phyloP scores from a whole-genome alignment of 2,329 filamentous ascomycete species.

The Fusarium brachygibbosum region DNA sequence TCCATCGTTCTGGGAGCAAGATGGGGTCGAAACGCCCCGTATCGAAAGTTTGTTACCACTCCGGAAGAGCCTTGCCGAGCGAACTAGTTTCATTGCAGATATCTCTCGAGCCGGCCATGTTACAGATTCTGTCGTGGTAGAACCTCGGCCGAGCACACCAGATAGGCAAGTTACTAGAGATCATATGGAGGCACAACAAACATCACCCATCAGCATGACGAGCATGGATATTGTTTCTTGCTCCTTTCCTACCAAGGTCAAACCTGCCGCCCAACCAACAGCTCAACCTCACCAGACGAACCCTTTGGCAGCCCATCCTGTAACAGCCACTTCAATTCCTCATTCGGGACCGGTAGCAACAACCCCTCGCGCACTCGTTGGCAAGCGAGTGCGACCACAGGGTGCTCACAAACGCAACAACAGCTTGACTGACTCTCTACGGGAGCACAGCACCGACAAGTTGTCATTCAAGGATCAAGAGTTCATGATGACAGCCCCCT shows the following conservation, averaged over 20 bases:
- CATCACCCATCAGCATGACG: constrained; percentile 69
- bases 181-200: constrained; percentile 36
- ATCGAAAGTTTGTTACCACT: constrained; percentile 58
- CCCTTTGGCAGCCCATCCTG: constrained; percentile 68
- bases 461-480: constrained; percentile 67
- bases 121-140: constrained; percentile 61
- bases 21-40: constrained; percentile 60
- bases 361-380: constrained; percentile 69
- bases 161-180: constrained; percentile 53
- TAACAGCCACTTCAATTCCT: constrained; percentile 64
- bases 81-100: constrained; percentile 62
- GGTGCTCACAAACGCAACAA: constrained; percentile 82
- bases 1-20: constrained; percentile 66
- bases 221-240: constrained; percentile 74
- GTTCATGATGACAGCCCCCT: constrained; percentile 72
- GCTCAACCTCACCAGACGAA: constrained; percentile 54
- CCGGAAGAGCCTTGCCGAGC: constrained; percentile 41
- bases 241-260: constrained; percentile 70
- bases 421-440: constrained; percentile 86
- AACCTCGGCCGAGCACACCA: constrained; percentile 63
- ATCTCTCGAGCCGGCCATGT: constrained; percentile 62
- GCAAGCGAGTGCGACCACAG: constrained; percentile 70
- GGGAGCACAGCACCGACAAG: constrained; percentile 73
- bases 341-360: constrained; percentile 66
- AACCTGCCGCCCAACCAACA: constrained; percentile 50